A percentile compares a stretch with the other conserved stretches of the same genome.
Evolutionary conservation across 176 grass and related monocot species (phyloP).

Genomic region (Zoysia japonica): DNA sequence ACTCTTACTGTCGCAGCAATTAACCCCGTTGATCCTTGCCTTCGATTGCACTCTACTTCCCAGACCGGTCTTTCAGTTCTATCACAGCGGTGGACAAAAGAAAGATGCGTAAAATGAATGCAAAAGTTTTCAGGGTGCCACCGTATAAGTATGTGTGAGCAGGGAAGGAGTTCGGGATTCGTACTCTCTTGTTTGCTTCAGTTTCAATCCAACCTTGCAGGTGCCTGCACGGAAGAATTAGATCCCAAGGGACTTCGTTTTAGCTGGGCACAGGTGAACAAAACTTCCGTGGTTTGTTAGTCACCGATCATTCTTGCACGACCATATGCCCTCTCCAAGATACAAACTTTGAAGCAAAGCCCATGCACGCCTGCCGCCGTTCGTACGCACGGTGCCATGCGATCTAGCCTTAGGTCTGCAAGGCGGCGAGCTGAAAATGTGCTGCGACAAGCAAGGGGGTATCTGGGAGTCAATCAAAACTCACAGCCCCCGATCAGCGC

Average conservation of each 20-base stretch:
- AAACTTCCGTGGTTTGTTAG: not conserved
- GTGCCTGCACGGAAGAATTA: not conserved
- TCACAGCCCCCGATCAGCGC: too few relatives aligned
- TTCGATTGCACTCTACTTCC: too few relatives aligned
- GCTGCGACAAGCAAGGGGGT: too few relatives aligned
- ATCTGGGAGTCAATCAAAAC: too few relatives aligned
- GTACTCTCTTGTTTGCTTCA: conserved; percentile 10
- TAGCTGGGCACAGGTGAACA: not conserved
- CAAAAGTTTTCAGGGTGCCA: not conserved
- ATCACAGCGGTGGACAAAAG: not conserved
- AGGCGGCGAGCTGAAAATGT: too few relatives aligned
- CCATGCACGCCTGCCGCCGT: not conserved
- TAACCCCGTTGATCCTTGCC: too few relatives aligned
- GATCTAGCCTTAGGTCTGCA: too few relatives aligned
- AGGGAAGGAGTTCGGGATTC: not conserved
- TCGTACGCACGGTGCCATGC: too few relatives aligned
- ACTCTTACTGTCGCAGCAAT: too few relatives aligned
- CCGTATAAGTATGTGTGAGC: not conserved
- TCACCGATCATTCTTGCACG: not conserved
- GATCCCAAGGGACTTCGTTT: not conserved
- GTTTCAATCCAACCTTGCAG: conserved; percentile 10
- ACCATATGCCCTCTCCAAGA: not conserved
- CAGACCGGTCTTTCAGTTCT: not conserved
- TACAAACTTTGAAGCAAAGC: not conserved
- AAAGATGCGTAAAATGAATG: not conserved